phyloP scores from a whole-genome alignment of 129 eudicot genomes.

The Sambucus nigra region DNA sequence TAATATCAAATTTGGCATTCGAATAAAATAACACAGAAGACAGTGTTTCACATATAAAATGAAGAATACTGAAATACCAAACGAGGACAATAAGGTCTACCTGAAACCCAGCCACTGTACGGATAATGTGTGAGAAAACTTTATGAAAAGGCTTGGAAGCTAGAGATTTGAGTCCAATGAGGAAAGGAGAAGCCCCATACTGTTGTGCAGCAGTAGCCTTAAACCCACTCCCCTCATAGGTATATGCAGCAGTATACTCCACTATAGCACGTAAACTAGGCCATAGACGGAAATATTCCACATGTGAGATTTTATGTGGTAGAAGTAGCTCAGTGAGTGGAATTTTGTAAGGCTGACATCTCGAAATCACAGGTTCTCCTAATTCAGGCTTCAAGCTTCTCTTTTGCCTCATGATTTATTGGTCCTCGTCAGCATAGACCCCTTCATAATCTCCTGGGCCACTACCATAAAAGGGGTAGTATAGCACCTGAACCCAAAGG shows the following conservation, averaged over 20 bases:
- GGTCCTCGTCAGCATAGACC: slow-evolving; percentile 77
- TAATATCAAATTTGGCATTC: too few species aligned
- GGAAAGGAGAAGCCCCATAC: slow-evolving; percentile 89
- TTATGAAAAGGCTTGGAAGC: slow-evolving; percentile 89
- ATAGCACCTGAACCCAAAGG: slow-evolving; percentile 90
- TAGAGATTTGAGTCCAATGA: slow-evolving; percentile 82
- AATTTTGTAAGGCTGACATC: slow-evolving; percentile 97
- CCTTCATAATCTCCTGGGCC: slow-evolving; percentile 60
- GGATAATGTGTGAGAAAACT: slow-evolving; percentile 93
- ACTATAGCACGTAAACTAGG: slow-evolving; percentile 99
- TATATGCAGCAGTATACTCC: slow-evolving; percentile 87
- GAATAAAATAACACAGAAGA: background rate
- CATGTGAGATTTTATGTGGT: slow-evolving; percentile 95
- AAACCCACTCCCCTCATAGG: slow-evolving; percentile 98
- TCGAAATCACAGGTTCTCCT: slow-evolving; percentile 80
- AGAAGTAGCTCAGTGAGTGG: slow-evolving; percentile 89
- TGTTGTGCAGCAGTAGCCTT: slow-evolving; percentile 99
- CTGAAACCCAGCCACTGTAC: slow-evolving; percentile 95
- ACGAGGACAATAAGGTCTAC: slow-evolving; percentile 16
- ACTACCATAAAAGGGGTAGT: slow-evolving; percentile 78
- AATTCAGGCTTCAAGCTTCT: slow-evolving; percentile 58
- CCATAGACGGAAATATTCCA: slow-evolving; percentile 96
- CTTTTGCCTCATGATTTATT: slow-evolving; percentile 59
- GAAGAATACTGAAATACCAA: background rate
- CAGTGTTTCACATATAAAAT: background rate